Evolutionary conservation across 1,284 basidiomycete species (phyloP), one percentile per base, ranked within the genome.

Genomic region (Microbotryum intermedium): DNA sequence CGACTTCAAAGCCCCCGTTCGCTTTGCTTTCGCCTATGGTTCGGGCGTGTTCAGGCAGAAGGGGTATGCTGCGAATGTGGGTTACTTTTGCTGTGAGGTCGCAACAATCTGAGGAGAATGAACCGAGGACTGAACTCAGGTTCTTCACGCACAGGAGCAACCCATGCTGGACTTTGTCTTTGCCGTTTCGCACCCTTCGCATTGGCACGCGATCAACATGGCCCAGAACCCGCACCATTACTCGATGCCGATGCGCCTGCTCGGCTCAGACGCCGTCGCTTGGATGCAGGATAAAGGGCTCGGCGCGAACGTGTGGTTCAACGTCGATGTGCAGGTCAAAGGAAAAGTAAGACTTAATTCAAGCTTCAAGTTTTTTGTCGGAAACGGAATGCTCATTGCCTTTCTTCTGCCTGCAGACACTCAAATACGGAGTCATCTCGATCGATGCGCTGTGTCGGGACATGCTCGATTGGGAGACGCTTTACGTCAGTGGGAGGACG

Each of bases 351-450:
- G 89, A 39, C 34, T 85, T 29, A 53, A 34, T 26, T 48, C 55
- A 46, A 47, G 21, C 50, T 52, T 43, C 2, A 48, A 59, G 39
- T 10, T 25, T 25, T 5, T 16, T 13, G 44, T 30, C 4, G 20
- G 18, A 11, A 42, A 20, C 43, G n/a, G 6, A 34, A 5, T 6
- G 39, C 30, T 63, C 23, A 67, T 60, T 21, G 58, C 60, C 25
- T 28, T 8, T 23, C 16, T 18, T 21, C 6, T 6, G 1, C 11
- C 46, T 53, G 16, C 71, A 95, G 88, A 85, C 82, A 54, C 88
- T 97, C 77, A 99, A 99, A 77, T 99, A 99, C 74, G 94, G 94
- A n/a, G 85, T 97, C 28, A 92, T 94, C 39, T 90, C 89, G 0
- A 82, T 95, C 9, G 88, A 94, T 69, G 86, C 85, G 59, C 81